phyloP scores from a whole-genome alignment of 208 protist species.

The Trypanosoma theileri region DNA sequence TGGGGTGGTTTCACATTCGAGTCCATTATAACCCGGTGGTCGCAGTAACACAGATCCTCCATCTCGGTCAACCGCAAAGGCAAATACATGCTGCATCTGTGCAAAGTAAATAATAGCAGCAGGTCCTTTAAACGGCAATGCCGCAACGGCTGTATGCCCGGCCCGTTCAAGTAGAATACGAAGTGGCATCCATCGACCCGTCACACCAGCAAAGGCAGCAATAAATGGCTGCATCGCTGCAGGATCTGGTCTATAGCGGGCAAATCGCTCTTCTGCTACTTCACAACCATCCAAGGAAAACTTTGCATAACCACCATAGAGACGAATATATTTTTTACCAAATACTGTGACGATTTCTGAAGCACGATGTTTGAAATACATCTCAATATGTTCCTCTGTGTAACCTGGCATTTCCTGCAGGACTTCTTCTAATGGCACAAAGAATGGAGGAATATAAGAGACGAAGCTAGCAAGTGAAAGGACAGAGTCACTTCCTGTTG shows the following conservation, averaged over 20 bases:
- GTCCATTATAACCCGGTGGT: slow-evolving; percentile 50
- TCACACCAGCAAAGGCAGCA: slow-evolving; percentile 55
- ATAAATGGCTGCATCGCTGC: slow-evolving; percentile 41
- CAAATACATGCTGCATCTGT: slow-evolving; percentile 90
- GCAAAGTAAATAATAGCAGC: slow-evolving; percentile 85
- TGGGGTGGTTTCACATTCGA: slow-evolving; percentile 68
- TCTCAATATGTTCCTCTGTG: slow-evolving; percentile 77
- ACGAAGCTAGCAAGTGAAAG: slow-evolving; percentile 76
- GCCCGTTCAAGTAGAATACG: slow-evolving; percentile 58
- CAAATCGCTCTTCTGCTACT: slow-evolving; percentile 54
- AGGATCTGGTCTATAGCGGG: slow-evolving; percentile 47
- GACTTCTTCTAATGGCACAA: slow-evolving; percentile 70
- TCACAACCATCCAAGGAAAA: slow-evolving; percentile 62
- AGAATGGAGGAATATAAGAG: slow-evolving; percentile 84
- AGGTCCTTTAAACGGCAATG: slow-evolving; percentile 62
- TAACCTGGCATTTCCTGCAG: slow-evolving; percentile 83
- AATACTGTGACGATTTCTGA: slow-evolving; percentile 71
- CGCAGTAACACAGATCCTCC: slow-evolving; percentile 70
- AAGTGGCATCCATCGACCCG: slow-evolving; percentile 82
- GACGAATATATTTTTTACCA: slow-evolving; percentile 60
- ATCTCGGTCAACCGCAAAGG: slow-evolving; percentile 63
- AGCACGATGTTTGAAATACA: slow-evolving; percentile 59
- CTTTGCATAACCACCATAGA: slow-evolving; percentile 74
- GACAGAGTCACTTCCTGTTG: slow-evolving; percentile 59
- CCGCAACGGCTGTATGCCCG: slow-evolving; percentile 41